These are phyloP conservation scores for Aspergillus awamori DNA, from an alignment of 2,329 filamentous ascomycete genomes.

Conservation along the genomic window DNA sequence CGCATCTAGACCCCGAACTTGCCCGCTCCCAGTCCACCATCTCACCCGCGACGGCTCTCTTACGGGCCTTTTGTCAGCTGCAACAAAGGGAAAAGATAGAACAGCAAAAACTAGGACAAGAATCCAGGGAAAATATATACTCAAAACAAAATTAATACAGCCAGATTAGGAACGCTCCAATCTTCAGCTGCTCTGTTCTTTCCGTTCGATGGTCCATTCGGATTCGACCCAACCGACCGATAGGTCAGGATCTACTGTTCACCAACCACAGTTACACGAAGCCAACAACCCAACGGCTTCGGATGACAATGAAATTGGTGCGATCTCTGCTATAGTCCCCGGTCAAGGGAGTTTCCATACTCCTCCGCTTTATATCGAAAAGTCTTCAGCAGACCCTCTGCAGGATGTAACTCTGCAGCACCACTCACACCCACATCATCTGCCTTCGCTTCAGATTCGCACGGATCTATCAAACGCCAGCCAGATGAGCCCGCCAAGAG, in stretches of 20 bases:
- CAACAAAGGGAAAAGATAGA: conserved; percentile 1
- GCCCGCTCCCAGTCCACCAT: conserved; percentile 10
- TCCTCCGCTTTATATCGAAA: conserved; percentile 13
- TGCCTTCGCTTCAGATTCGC: conserved; percentile 39
- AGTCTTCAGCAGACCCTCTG: conserved; percentile 11
- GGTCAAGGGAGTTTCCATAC: conserved; percentile 15
- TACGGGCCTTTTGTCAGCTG: conserved; percentile 6
- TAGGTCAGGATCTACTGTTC: conserved; percentile 26
- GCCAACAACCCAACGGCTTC: conserved; percentile 21
- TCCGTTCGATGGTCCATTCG: conserved; percentile 29
- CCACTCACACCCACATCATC: conserved; percentile 14
- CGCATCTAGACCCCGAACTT: conserved; percentile 16
- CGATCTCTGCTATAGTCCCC: conserved; percentile 18
- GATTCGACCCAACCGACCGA: conserved; percentile 28
- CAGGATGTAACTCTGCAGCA: conserved; percentile 17
- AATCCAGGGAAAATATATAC: background rate
- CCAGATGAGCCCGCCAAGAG: conserved; percentile 34
- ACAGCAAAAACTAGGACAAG: background rate
- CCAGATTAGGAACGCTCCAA: too few species aligned
- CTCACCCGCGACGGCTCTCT: background rate
- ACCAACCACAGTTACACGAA: conserved; percentile 23
- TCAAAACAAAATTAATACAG: background rate
- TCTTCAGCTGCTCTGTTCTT: background rate
- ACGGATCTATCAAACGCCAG: conserved; percentile 35
- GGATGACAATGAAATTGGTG: conserved; percentile 23